Base-by-base conservation (phyloP, 345 rosid genomes). In the Pistacia integerrima region DNA sequence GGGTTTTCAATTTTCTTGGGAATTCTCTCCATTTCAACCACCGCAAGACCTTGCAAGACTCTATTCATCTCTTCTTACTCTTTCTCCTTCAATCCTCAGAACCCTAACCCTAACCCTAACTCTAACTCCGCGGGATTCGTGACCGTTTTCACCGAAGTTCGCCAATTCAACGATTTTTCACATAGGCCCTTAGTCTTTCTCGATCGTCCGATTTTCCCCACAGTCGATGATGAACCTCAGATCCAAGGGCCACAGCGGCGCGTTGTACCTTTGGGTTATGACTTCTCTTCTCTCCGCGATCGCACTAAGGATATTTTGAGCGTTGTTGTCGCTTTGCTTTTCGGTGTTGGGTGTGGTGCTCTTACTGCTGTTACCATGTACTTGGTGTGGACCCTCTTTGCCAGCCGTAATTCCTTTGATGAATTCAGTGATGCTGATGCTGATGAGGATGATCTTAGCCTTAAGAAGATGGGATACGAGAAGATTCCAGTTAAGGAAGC, bases 321-420 rank as follows among this genome's bases (percentile, higher is more conserved):
- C 80, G 97, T 96, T 20, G 94, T 96, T 4, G 88, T 91, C 9
- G 94, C 94, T 46, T 86, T 96, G 62, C 84, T 96, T 2, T 92
- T 96, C 54, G 99, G 98, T 3, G 98, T 96, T 68, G 97, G 97
- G 3, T 96, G 98, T 46, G 99, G 99, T 12, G 97, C 98, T 63
- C 89, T 96, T 55, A 92, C 99, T 10, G 98, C 96, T 11, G 92
- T 91, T 14, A 88, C 97, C 64, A 87, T 95, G 93, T 95, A 89
- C 82, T 85, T 95, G 79, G 89, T 85, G 33, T 95, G 99, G 99
- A 87, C 90, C 44, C 82, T 95, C 44, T 88, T 92, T 76, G 76
- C 89, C 35, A 79, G 82, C 63, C 90, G 71, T 8, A 69, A 76
- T 44, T 72, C 63, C 2, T 76, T 81, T 44, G 88, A 79, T 56